Conservation (phyloP, 345 rosid species). For the Raphanus sativus region DNA sequence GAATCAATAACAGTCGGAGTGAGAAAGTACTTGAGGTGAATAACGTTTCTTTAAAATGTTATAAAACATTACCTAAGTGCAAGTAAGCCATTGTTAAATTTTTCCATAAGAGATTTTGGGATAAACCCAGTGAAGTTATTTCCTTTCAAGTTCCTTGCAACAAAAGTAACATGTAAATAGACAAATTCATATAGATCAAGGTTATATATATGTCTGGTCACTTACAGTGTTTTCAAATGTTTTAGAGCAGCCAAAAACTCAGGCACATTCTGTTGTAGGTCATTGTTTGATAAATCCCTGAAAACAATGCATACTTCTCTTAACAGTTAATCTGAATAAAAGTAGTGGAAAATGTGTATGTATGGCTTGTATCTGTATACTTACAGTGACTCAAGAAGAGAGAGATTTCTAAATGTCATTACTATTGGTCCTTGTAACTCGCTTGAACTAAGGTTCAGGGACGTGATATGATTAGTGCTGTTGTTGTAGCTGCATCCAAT, state of each 20-base stretch:
- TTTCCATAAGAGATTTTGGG: constrained; percentile 46
- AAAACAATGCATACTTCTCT: neutral
- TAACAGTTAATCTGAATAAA: constrained; percentile 1
- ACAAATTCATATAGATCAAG: neutral
- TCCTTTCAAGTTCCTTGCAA: constrained; percentile 47
- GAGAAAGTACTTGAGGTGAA: neutral
- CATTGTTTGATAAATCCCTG: constrained; percentile 63
- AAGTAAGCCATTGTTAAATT: constrained; percentile 35
- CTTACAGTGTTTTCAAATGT: constrained; percentile 44
- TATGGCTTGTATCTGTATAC: constrained; percentile 7
- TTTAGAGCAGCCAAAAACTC: constrained; percentile 44
- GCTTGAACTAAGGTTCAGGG: constrained; percentile 53
- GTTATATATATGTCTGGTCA: neutral
- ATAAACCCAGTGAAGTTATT: constrained; percentile 56
- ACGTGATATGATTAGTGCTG: constrained; percentile 36
- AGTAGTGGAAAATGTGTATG: neutral
- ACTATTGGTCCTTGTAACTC: constrained; percentile 45
- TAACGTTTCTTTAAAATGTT: neutral
- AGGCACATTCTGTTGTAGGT: constrained; percentile 46
- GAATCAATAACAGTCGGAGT: neutral
- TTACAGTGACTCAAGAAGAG: constrained; percentile 46
- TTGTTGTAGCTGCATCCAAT: constrained; percentile 40
- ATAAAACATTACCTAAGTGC: constrained; percentile 43
- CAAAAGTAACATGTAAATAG: neutral
- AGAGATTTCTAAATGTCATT: constrained; percentile 32